Base-by-base conservation (phyloP, 441 rosid species). In the Capsella rubella region DNA sequence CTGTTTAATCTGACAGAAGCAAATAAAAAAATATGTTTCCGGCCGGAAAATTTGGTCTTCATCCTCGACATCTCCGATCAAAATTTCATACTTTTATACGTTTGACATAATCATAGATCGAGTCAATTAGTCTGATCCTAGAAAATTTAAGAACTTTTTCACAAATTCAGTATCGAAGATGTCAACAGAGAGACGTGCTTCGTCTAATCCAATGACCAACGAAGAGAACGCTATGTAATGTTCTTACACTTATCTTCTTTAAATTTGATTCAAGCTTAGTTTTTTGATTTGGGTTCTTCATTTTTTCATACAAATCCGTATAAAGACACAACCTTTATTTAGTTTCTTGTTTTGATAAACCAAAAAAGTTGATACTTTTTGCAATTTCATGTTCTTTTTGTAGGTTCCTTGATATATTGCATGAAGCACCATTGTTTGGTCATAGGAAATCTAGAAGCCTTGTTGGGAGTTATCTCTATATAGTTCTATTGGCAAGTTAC, bases 351-450 rank as follows among this genome's bases (percentile, higher is more conserved):
- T 66, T 16, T 53, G 53, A 28, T 52, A 3, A 27, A 55, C 34
- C 37, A 42, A 54, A 43, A 42, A 56, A 58, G 7, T 18, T 54
- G 12, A 46, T 28, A 13, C 1, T 67, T 39, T 40, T 14, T 54
- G 32, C 49, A 1, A 32, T 34, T 6, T 28, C 56, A 15, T 65
- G 29, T 56, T 55, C 1, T 35, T 73, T 21, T 28, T 2, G 31
- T 63, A 88, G 96, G 84, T 90, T 90, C 58, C 86, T 87, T 29
- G 94, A 90, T 75, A 90, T 90, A 76, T 80, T 90, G 59, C 91
- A 89, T 51, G 97, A 90, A 74, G 94, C 97, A 73, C 92, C 97
- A 47, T 76, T 91, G 39, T 84, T 88, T 12, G 94, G 91, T 81
- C 90, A 86, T 77, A 79, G 94, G 79, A 91, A 91, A 83, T 86